A percentile compares a stretch with the other conserved stretches of the same genome.
phyloP scores from a whole-genome alignment of 768 basidiomycete genomes.

The Gymnopilus dilepis region DNA sequence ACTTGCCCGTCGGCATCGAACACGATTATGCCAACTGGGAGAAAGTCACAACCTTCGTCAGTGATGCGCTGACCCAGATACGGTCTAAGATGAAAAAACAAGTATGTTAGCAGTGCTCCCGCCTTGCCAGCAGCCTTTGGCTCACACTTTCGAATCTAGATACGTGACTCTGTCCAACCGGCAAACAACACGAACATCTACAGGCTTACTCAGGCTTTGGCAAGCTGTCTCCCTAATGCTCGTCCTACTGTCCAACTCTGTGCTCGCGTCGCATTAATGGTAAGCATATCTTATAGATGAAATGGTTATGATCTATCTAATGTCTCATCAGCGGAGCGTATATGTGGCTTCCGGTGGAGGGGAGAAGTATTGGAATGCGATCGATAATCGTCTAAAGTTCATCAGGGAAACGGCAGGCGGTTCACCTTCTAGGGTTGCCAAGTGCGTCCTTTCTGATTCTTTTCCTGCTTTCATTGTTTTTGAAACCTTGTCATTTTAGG shows the following conservation, averaged over 20 bases:
- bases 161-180: constrained; percentile 1
- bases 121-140: not conserved
- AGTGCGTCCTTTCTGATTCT: not conserved
- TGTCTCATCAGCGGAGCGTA: not conserved
- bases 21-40: constrained; percentile 17
- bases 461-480: too few species aligned
- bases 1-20: constrained; percentile 16
- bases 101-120: not conserved
- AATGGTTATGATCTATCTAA: not conserved
- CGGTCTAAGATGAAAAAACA: constrained; percentile 17
- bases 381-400: not conserved
- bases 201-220: constrained; percentile 12
- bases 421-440: not conserved
- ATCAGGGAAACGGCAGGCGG: not conserved
- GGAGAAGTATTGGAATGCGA: not conserved
- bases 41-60: constrained; percentile 8
- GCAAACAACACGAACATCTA: constrained; percentile 13
- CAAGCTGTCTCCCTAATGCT: constrained; percentile 12
- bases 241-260: constrained; percentile 18
- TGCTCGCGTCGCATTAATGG: constrained; percentile 20
- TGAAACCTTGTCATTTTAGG: too few species aligned
- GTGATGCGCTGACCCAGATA: constrained; percentile 19
- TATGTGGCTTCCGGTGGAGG: not conserved
- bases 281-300: not conserved
- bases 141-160: constrained; percentile 2